These are phyloP conservation scores for Dioscorea cayenensis DNA, from an alignment of 116 monocot genomes.

Conservation along the genomic window DNA sequence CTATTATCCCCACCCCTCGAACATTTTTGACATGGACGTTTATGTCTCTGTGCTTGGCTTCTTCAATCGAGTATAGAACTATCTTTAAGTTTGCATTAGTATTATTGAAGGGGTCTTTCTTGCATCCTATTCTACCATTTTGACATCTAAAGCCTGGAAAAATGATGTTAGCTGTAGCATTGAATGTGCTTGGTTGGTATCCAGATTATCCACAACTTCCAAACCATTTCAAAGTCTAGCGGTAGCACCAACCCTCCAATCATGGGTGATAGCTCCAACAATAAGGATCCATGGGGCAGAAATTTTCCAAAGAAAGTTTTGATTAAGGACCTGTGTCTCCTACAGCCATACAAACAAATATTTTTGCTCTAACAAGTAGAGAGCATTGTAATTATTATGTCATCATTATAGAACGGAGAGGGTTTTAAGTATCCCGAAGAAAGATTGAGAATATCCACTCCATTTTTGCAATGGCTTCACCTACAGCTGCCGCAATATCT, in stretches of 20 bases:
- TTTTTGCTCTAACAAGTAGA: neutral
- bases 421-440: neutral
- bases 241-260: neutral
- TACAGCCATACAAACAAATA: neutral
- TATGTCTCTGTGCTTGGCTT: neutral
- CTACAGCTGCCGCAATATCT: neutral
- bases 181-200: neutral
- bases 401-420: neutral
- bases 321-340: neutral
- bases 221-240: neutral
- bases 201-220: neutral
- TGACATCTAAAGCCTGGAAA: neutral
- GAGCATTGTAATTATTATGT: neutral
- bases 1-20: neutral
- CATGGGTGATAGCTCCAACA: neutral
- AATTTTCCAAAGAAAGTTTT: neutral
- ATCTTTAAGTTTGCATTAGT: neutral
- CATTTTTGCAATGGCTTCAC: neutral
- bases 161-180: neutral
- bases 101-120: neutral
- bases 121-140: neutral
- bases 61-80: neutral
- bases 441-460: neutral
- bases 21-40: neutral
- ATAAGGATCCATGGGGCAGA: neutral